These are phyloP conservation scores for Aspergillus incahuasiensis DNA, from an alignment of 495 filamentous ascomycete species.

Conservation along the genomic window DNA sequence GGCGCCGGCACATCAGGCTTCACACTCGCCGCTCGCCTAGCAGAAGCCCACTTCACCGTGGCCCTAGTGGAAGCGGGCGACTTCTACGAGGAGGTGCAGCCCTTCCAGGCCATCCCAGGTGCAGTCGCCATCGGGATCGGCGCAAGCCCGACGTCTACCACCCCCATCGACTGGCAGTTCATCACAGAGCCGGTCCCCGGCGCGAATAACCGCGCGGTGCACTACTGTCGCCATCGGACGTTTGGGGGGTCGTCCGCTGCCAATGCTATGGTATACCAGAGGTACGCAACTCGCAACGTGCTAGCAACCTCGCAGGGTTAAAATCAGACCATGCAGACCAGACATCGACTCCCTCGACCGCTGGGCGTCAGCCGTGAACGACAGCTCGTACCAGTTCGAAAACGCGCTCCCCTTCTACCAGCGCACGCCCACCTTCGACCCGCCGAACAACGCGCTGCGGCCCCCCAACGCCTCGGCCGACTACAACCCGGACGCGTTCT, in stretches of 20 bases:
- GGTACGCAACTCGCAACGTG: no score
- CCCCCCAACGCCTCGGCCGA: neutral
- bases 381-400: no score
- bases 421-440: neutral
- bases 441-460: neutral
- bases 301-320: no score
- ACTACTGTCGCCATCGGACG: constrained; percentile 51
- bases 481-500: constrained; percentile 37
- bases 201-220: constrained; percentile 31
- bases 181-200: constrained; percentile 29
- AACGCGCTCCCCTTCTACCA: no score
- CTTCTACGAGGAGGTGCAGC: constrained; percentile 47
- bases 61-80: constrained; percentile 57
- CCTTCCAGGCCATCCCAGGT: constrained; percentile 44
- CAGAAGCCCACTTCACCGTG: constrained; percentile 31
- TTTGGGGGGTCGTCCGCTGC: constrained; percentile 22
- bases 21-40: constrained; percentile 40
- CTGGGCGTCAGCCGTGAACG: no score
- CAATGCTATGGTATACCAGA: constrained; percentile 18
- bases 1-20: constrained; percentile 50
- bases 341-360: no score
- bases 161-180: constrained; percentile 48
- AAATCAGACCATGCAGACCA: no score
- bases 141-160: constrained; percentile 22
- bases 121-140: constrained; percentile 29